Base-by-base conservation (phyloP, 2,329 filamentous ascomycete genomes). In the Colletotrichum chlorophyti region DNA sequence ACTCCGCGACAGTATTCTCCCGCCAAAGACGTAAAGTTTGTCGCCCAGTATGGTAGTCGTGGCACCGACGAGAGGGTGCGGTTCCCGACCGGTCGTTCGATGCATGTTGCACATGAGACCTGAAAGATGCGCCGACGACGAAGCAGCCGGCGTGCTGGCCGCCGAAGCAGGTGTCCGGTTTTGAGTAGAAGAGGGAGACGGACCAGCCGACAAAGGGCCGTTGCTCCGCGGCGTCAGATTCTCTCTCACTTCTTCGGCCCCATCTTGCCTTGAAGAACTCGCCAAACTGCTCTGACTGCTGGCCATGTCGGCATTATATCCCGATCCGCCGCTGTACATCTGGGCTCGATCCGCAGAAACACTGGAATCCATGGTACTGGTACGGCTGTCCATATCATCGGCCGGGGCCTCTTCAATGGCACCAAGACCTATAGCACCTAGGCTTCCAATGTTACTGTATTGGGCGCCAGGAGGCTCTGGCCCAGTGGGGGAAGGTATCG, bases 1-100 rank as follows among this genome's bases (percentile, higher is more conserved):
- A 63, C 87, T 94, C 64, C 92, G 82, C 12, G 95, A 97, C 48
- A 98, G 77, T 65, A 96, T 87, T 50, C 94, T 85, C 7, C 95
- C 95, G 42, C 95, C 95, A 77, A 98, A 99, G 4, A 98, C 93
- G 72, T 97, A 99, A 19, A 99, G 82, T 73, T 96, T 97, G 74
- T 99, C 95, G 24, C 94, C 95, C 2, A 99, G 75, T 43, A 98
- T 91, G 0, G 95, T 98, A 0, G 95, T 98, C 0, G 95, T 97
- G 5, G 95, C 94, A 27, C 95, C 95, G 0, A 99, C 95, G 3
- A 98, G 79, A 3, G 95, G 91, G 68, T 91, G 92, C 3, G 95
- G 95, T 70, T 98, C 93, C 61, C 88, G 87, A 31, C 95, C 95
- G 0, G 94, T 98, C 1, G 95, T 98, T 63, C 93, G 80, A 66